These are phyloP conservation scores for Gossypium mustelinum DNA, from an alignment of 345 rosid species.

Conservation along the genomic window DNA sequence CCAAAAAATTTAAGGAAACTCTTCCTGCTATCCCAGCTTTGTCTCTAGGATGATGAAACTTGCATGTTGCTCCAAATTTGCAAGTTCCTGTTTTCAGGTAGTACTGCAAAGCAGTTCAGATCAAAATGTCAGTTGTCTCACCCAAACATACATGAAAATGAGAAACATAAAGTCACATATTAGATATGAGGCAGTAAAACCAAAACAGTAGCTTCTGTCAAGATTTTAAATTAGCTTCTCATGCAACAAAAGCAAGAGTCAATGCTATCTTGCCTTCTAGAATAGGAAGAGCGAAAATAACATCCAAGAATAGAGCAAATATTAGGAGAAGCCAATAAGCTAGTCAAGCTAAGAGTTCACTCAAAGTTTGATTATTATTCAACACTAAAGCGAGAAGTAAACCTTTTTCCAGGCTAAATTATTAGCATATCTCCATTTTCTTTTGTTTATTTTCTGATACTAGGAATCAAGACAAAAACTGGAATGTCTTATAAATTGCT, in stretches of 20 bases:
- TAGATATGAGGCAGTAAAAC: neutral
- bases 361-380: neutral
- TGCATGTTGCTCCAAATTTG: constrained; percentile 98
- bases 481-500: neutral
- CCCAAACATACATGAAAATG: constrained; percentile 5
- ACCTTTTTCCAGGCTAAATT: neutral
- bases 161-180: neutral
- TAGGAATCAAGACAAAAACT: neutral
- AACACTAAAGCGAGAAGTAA: neutral
- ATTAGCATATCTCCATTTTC: neutral
- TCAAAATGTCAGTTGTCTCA: constrained; percentile 16
- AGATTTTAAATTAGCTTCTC: neutral
- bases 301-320: neutral
- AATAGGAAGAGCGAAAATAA: neutral
- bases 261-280: neutral
- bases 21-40: constrained; percentile 90
- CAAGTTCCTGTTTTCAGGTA: constrained; percentile 95
- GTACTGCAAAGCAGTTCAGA: constrained; percentile 52
- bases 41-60: constrained; percentile 95
- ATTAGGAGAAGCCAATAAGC: neutral
- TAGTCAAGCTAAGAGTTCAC: neutral
- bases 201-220: constrained; percentile 1
- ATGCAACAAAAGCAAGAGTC: neutral
- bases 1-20: constrained; percentile 80
- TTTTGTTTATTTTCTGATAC: neutral